Evolutionary conservation across 371 early-diverging fungal species (phyloP).

Genomic region (Mucor circinelloides): DNA sequence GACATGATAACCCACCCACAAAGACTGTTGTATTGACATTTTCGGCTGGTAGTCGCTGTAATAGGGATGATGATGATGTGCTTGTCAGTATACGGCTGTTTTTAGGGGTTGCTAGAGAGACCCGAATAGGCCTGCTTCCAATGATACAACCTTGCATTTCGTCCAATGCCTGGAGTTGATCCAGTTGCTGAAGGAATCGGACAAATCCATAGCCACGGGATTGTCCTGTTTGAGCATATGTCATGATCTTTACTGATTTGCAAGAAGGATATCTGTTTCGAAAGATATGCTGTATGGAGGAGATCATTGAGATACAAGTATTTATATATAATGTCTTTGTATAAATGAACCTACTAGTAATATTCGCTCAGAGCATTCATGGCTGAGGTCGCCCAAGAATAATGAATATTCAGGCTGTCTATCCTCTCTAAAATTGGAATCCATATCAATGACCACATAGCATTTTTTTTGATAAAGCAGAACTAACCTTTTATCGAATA

Average conservation of each 20-base stretch:
- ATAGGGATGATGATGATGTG: not conserved
- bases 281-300: slow-evolving; percentile 39
- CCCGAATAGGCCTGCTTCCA: slow-evolving; percentile 80
- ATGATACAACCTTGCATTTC: slow-evolving; percentile 74
- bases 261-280: slow-evolving; percentile 61
- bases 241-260: slow-evolving; percentile 77
- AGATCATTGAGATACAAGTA: not conserved
- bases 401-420: slow-evolving; percentile 67
- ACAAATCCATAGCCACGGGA: slow-evolving; percentile 83
- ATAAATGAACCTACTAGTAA: slow-evolving; percentile 53
- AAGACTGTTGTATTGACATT: slow-evolving; percentile 87
- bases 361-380: slow-evolving; percentile 65
- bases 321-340: not conserved
- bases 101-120: slow-evolving; percentile 82
- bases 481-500: slow-evolving; percentile 31
- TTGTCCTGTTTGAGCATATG: slow-evolving; percentile 65
- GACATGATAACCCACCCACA: slow-evolving; percentile 83
- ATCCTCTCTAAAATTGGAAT: slow-evolving; percentile 27
- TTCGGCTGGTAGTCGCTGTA: not conserved
- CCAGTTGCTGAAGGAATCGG: slow-evolving; percentile 66
- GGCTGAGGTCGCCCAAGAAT: slow-evolving; percentile 78
- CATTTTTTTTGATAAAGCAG: not conserved
- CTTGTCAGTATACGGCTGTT: slow-evolving; percentile 20
- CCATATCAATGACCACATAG: not conserved
- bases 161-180: slow-evolving; percentile 68